Base-by-base conservation (phyloP, 352 stramenopile genomes). In the Blastocystis sp. region DNA sequence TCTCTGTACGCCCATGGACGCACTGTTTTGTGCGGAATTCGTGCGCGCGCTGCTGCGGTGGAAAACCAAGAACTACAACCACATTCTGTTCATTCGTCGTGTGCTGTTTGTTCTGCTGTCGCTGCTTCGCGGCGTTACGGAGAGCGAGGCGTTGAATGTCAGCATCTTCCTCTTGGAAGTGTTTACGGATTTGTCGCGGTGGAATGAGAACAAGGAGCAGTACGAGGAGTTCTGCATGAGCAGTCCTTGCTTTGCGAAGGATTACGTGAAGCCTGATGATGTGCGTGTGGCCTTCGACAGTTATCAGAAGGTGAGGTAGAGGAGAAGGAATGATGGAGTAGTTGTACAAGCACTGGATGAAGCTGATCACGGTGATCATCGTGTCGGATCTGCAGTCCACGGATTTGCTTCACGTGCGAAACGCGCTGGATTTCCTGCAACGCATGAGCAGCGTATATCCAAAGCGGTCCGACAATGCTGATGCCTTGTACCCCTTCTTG, bases 271-370 rank as follows among this genome's bases (percentile, higher is more conserved):
- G 66, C 35, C 55, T 4, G 61, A 50, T 10, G 35, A 66, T 21
- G 74, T 29, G 19, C 21, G 35, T 51, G 16, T 67, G 16, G 33
- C 50, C 33, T 85, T 69, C 61, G 74, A 85, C 2, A 19, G 12
- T 21, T 85, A 69, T 55, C 41, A 33, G 35, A 85, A 85, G 51
- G 74, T 85, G 29, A 3, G 61, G 4, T 4, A 55, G 51, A n/a
- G 35, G 0, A 13, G 60, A 4, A 33, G 45, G 0, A 33, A 50
- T 69, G n/a, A 85, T 4, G 3, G 31, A n/a, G 45, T 69, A 85
- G 74, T 19, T 50, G 4, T 85, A 85, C 50, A 41, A 85, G n/a
- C 50, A 85, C 24, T 85, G 74, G 74, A 85, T 69, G 59, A 67
- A 85, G 33, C 59, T 50, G n/a, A 85, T 85, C 31, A 69, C 50